Evolutionary conservation across 345 rosid genomes (phyloP).

Genomic region (Turritis glabra): DNA sequence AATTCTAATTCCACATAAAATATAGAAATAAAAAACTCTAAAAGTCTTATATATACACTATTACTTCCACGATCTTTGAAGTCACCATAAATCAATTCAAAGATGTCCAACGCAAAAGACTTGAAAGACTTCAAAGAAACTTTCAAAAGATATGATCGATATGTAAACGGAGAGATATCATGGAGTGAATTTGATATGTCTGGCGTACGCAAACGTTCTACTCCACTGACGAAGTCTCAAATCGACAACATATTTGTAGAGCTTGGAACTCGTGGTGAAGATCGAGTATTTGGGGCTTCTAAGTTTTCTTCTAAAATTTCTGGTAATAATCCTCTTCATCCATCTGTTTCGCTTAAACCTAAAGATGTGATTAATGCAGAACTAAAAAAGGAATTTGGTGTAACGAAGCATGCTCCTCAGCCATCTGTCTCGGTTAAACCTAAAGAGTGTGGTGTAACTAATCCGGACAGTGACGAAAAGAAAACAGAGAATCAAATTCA

Average conservation of each 20-base stretch:
- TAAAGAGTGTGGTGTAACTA: not conserved
- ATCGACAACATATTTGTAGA: conserved; percentile 10
- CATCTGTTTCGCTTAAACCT: not conserved
- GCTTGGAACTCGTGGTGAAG: conserved; percentile 11
- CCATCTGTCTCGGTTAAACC: not conserved
- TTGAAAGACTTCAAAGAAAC: conserved; percentile 9
- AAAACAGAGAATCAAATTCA: not conserved
- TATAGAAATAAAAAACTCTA: too few relatives aligned
- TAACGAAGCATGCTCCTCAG: too few relatives aligned
- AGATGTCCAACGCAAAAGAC: not conserved
- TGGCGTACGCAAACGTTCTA: not conserved
- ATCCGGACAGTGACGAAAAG: not conserved
- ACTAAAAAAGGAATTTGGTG: too few relatives aligned
- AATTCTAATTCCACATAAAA: too few relatives aligned
- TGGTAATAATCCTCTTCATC: not conserved
- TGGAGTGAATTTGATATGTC: not conserved
- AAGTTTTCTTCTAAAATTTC: not conserved
- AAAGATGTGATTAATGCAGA: not conserved
- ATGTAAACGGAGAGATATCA: not conserved
- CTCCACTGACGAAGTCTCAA: conserved; percentile 2
- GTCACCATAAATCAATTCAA: not conserved
- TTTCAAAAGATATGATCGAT: conserved; percentile 7
- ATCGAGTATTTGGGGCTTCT: not conserved
- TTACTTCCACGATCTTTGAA: too few relatives aligned
- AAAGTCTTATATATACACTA: too few relatives aligned